phyloP scores from a whole-genome alignment of 192 early-diverging fungal species.

The Coemansia sp. region DNA sequence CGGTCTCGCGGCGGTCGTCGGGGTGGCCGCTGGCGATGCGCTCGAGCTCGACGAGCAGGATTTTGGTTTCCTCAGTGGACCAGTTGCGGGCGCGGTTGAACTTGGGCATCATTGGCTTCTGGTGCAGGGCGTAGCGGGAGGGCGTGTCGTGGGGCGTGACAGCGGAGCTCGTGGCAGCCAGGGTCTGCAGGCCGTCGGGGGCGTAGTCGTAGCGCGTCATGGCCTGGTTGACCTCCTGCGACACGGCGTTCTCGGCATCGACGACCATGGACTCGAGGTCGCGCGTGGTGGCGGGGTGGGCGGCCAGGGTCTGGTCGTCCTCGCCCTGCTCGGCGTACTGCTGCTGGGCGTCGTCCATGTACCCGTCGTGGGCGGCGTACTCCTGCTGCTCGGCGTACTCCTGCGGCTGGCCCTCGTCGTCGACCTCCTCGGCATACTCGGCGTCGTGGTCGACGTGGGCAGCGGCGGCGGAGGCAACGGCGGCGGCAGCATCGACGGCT shows the following conservation, averaged over 20 bases:
- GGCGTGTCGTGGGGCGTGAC: conserved; percentile 39
- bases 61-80: conserved; percentile 52
- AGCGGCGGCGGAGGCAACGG: conserved; percentile 27
- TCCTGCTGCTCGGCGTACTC: conserved; percentile 36
- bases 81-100: conserved; percentile 57
- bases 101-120: conserved; percentile 56
- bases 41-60: conserved; percentile 50
- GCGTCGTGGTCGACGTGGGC: conserved; percentile 4
- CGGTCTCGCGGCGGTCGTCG: conserved; percentile 49
- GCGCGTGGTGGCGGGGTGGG: conserved; percentile 47
- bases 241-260: conserved; percentile 19
- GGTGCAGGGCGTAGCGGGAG: conserved; percentile 33
- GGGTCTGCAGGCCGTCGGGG: conserved; percentile 51
- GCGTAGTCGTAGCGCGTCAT: conserved; percentile 44
- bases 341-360: conserved; percentile 29
- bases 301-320: conserved; percentile 51
- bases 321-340: conserved; percentile 31
- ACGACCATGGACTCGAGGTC: conserved; percentile 51
- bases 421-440: conserved; percentile 16
- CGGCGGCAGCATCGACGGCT: conserved; percentile 27
- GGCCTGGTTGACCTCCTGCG: conserved; percentile 39
- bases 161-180: conserved; percentile 53
- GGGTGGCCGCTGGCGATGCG: conserved; percentile 48
- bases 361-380: conserved; percentile 29
- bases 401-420: conserved; percentile 19